Conservation (phyloP, 1,284 basidiomycete species). For the Malassezia obtusa region DNA sequence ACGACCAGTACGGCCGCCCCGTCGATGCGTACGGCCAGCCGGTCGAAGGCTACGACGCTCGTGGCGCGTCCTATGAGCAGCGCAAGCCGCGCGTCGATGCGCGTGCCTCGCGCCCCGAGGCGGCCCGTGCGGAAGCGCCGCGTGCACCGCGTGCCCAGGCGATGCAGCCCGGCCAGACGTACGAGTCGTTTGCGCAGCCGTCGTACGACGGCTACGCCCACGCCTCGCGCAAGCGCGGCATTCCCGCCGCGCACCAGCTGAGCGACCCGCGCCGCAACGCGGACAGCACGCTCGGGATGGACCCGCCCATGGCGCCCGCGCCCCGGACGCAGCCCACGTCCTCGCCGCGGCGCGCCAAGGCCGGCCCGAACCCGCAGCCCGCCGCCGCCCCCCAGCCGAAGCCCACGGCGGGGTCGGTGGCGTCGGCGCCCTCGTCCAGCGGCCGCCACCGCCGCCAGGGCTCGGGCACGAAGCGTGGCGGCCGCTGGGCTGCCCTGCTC, state of each 20-base stretch:
- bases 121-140: not conserved
- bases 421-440: not conserved
- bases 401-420: not conserved
- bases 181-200: not conserved
- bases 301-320: not conserved
- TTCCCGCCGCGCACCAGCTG: not conserved
- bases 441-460: not conserved
- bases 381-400: not conserved
- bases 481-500: constrained; percentile 15
- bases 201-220: constrained; percentile 1
- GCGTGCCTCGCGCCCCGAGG: not conserved
- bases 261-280: not conserved
- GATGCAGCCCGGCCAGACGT: not conserved
- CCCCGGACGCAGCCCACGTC: too few species aligned
- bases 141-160: not conserved
- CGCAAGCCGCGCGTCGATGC: too few species aligned
- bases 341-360: too few species aligned
- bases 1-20: not conserved
- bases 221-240: not conserved
- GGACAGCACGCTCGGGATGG: not conserved
- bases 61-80: not conserved
- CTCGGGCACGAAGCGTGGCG: not conserved
- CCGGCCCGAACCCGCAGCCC: not conserved
- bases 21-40: not conserved
- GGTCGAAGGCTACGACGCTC: not conserved